phyloP scores from a whole-genome alignment of 1,284 basidiomycete species.

The Trichosporon ovoides region DNA sequence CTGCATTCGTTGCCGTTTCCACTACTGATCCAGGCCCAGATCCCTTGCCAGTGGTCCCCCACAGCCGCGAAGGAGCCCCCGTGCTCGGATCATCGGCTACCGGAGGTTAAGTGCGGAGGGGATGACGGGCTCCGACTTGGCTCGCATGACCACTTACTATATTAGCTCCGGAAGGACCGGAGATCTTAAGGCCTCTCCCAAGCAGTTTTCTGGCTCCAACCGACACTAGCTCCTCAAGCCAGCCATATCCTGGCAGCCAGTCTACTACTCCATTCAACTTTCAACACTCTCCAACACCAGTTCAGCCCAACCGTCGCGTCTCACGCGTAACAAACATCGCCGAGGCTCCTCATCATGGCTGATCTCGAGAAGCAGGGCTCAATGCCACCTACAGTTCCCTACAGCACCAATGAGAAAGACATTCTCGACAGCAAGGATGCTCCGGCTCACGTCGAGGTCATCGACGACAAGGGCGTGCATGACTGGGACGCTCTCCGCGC shows the following conservation, averaged over 20 bases:
- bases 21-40: background rate
- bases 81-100: background rate
- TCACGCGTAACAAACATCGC: too few species aligned
- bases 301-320: too few species aligned
- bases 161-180: background rate
- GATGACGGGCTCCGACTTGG: background rate
- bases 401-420: background rate
- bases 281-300: background rate
- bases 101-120: background rate
- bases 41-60: background rate
- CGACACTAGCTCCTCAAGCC: too few species aligned
- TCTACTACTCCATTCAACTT: too few species aligned
- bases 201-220: too few species aligned
- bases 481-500: constrained; percentile 5
- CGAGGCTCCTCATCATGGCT: background rate
- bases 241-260: too few species aligned
- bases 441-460: background rate
- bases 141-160: background rate
- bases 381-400: background rate
- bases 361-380: background rate
- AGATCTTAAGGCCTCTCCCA: too few species aligned
- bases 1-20: background rate
- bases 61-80: background rate
- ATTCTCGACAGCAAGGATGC: background rate
- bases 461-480: background rate